Base-by-base conservation (phyloP, 164 flowering plant genomes). In the Cinnamomum chago region DNA sequence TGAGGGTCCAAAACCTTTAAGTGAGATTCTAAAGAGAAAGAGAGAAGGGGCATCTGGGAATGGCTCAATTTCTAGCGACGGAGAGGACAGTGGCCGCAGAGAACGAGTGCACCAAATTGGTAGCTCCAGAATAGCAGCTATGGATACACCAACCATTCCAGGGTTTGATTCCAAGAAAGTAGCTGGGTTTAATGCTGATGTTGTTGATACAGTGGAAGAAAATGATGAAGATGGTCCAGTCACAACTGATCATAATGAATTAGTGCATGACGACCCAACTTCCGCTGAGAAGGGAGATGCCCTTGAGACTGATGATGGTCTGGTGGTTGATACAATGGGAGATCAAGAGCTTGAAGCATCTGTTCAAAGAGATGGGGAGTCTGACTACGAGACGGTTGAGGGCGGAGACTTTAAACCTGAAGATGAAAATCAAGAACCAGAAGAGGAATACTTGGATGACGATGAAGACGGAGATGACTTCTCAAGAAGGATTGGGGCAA, bases 1-100 rank as follows among this genome's bases (percentile, higher is more conserved):
- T 81, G 94, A 90, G 73, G 97, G 96, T 28, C 98, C 98, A 25
- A 89, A 88, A 82, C 91, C 97, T 74, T 83, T 92, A 1, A 84
- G 90, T 68, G 92, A 80, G 80, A 89, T 94, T 84, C 75, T 94
- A 73, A 94, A 92, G 84, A 85, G 89, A 58, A 94, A 94, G 81
- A 88, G 94, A 83, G 85, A 71, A 73, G 82, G 79, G 25, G 80
- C 65, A 65, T 82, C 84, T 23, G 84, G 72, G 18, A 75, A 75
- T 77, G 78, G 70, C 68, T 30, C 47, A 40, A 9, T 70, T 72
- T 77, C 77, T 51, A 67, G 40, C 14, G 72, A 71, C 70, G 75
- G 65, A 62, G 85, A 82, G 72, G 80, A 72, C 20, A 71, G 55
- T 68, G 74, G 47, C 47, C 47, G 47, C 5, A 30, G 35, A 30